Conservation (phyloP, 2,329 filamentous ascomycete genomes). For the Dryadomyces sulphureus region DNA sequence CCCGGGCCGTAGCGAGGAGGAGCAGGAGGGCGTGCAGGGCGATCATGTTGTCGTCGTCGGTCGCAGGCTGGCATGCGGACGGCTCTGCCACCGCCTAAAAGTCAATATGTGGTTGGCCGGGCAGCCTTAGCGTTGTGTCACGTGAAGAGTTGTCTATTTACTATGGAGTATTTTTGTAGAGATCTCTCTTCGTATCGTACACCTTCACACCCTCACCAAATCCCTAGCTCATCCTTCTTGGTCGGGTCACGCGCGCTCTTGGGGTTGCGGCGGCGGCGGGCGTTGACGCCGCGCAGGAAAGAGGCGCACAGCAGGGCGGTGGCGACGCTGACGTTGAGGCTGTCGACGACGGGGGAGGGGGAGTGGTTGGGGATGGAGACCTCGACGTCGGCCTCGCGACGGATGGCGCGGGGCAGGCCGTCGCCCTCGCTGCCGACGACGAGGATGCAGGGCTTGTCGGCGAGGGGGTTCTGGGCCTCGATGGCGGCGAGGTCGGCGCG, state of each 20-base stretch:
- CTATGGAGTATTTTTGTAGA: too few species aligned
- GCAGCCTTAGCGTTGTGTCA: too few species aligned
- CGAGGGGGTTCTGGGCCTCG: slow-evolving; percentile 36
- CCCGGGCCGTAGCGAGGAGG: slow-evolving; percentile 26
- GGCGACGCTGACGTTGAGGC: slow-evolving; percentile 86
- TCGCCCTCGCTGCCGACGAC: slow-evolving; percentile 73
- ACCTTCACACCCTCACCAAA: background rate
- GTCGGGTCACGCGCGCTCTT: slow-evolving; percentile 2
- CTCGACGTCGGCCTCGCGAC: slow-evolving; percentile 49
- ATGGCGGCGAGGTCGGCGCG: slow-evolving; percentile 35
- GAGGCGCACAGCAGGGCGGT: slow-evolving; percentile 60
- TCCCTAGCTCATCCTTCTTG: background rate
- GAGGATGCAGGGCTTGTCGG: slow-evolving; percentile 53
- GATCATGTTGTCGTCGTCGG: too few species aligned
- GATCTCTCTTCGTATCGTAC: background rate
- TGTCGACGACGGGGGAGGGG: slow-evolving; percentile 53
- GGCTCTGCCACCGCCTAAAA: too few species aligned
- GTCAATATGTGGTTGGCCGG: too few species aligned
- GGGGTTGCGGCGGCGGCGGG: too few species aligned
- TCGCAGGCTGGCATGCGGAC: too few species aligned
- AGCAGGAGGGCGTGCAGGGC: slow-evolving; percentile 15
- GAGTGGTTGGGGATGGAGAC: slow-evolving; percentile 47
- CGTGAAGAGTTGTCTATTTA: background rate
- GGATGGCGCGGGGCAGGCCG: slow-evolving; percentile 52
- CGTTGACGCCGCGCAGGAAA: slow-evolving; percentile 36